phyloP scores from a whole-genome alignment of 164 flowering plant species.

The Umbilicus rupestris region DNA sequence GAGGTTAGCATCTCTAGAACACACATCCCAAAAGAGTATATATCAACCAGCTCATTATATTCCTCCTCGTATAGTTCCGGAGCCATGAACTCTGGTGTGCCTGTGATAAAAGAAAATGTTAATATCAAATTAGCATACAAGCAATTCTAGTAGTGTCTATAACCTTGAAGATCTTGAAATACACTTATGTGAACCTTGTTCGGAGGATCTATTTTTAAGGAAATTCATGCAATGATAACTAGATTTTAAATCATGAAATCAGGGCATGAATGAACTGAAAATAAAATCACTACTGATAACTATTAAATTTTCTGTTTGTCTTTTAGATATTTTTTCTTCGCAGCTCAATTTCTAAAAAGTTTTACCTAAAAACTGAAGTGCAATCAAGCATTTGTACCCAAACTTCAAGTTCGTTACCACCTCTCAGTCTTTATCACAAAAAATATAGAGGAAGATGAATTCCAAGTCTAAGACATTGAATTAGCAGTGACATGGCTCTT shows the following conservation, averaged over 20 bases:
- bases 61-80: slow-evolving; percentile 40
- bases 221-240: background rate
- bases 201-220: background rate
- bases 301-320: too few relatives aligned
- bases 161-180: background rate
- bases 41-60: slow-evolving; percentile 42
- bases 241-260: too few relatives aligned
- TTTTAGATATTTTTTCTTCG: too few relatives aligned
- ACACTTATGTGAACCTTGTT: background rate
- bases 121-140: background rate
- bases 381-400: too few relatives aligned
- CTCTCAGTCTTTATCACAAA: too few relatives aligned
- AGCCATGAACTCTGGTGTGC: slow-evolving; percentile 51
- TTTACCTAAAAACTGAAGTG: background rate
- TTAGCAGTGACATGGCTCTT: background rate
- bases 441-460: too few relatives aligned
- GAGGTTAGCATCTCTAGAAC: slow-evolving; percentile 42
- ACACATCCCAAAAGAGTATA: slow-evolving; percentile 51
- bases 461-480: background rate
- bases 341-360: background rate
- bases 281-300: too few relatives aligned
- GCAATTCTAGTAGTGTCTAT: background rate
- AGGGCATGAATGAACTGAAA: too few relatives aligned
- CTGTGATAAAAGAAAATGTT: slow-evolving; percentile 11
- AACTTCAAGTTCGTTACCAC: too few relatives aligned